Base-by-base conservation (phyloP, 2,329 filamentous ascomycete genomes). In the Venturia asperata region DNA sequence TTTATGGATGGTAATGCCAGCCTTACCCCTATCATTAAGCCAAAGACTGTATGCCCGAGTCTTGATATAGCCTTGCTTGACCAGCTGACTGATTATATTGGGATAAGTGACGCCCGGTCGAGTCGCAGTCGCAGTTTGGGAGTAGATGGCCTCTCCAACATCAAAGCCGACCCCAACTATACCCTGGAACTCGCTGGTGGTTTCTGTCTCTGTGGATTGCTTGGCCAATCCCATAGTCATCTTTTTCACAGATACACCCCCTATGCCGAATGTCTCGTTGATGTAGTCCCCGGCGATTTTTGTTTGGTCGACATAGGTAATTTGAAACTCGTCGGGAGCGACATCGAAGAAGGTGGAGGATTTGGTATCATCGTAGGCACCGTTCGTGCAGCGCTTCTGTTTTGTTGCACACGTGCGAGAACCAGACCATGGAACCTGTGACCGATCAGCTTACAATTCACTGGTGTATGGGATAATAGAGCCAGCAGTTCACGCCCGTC, bases 121-220 rank as follows among this genome's bases (percentile, higher is more conserved):
- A 19, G 37, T 30, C 10, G 13, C 24, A 37, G 34, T 43, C 52
- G 52, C 15, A 24, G 39, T 60, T 41, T 66, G 64, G 15, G 60
- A 13, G 19, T 64, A 62, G 17, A 66, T 49, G 6, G 64, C 89
- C 76, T 97, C 92, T 74, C 95, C 94, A 68, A 81, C 74, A 0
- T 82, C 74, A 74, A 96, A 97, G 5, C 92, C 92, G 67, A 97
- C 88, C 21, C 92, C 92, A 24, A 97, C 75, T 52, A 97, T 91
- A 47, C 90, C 90, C 74, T 95, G 74, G 41, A 73, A 66, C 4
- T 83, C 85, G 55, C 70, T 78, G 3, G 84, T 68, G 72, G 72
- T 91, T 90, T 55, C 88, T 89, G 67, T 92, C 89, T 70, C 92
- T 89, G 71, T 91, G 87, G 65, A 91, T 30, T 49, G 24, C 37